Conservation (phyloP, 495 filamentous ascomycete species). For the Astrocystis sublimbata region DNA sequence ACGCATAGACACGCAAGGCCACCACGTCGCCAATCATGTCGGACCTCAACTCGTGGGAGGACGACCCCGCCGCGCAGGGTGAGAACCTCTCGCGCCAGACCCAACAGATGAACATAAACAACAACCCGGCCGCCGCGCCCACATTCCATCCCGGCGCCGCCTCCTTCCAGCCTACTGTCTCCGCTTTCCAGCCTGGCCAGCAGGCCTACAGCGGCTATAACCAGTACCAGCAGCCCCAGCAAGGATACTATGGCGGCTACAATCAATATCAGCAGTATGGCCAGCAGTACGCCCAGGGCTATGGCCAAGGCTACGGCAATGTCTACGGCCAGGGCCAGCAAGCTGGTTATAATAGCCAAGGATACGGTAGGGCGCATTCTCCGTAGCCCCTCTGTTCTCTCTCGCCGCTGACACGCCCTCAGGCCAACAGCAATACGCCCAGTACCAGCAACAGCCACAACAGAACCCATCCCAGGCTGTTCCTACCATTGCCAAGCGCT, state of each 20-base stretch:
- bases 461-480: slow-evolving; percentile 53
- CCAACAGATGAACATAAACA: slow-evolving; percentile 72
- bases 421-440: slow-evolving; percentile 41
- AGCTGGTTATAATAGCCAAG: slow-evolving; percentile 35
- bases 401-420: slow-evolving; percentile 26
- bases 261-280: too few relatives aligned
- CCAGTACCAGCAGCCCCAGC: slow-evolving; percentile 58
- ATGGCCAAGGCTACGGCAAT: slow-evolving; percentile 63
- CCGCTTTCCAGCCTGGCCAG: slow-evolving; percentile 77
- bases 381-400: not conserved
- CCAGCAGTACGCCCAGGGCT: slow-evolving; percentile 55
- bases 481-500: slow-evolving; percentile 70
- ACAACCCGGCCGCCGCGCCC: slow-evolving; percentile 34
- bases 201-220: slow-evolving; percentile 52
- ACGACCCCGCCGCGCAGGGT: slow-evolving; percentile 85
- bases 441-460: slow-evolving; percentile 55
- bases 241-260: slow-evolving; percentile 49
- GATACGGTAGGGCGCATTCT: slow-evolving; percentile 12
- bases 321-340: slow-evolving; percentile 48
- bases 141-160: slow-evolving; percentile 75
- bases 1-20: slow-evolving; percentile 8
- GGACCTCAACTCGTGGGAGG: slow-evolving; percentile 91
- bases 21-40: slow-evolving; percentile 63
- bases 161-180: slow-evolving; percentile 77
- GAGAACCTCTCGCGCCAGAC: slow-evolving; percentile 79